These are phyloP conservation scores for Torulaspora pretoriensis DNA, from an alignment of 1,139 yeast species.

Conservation along the genomic window DNA sequence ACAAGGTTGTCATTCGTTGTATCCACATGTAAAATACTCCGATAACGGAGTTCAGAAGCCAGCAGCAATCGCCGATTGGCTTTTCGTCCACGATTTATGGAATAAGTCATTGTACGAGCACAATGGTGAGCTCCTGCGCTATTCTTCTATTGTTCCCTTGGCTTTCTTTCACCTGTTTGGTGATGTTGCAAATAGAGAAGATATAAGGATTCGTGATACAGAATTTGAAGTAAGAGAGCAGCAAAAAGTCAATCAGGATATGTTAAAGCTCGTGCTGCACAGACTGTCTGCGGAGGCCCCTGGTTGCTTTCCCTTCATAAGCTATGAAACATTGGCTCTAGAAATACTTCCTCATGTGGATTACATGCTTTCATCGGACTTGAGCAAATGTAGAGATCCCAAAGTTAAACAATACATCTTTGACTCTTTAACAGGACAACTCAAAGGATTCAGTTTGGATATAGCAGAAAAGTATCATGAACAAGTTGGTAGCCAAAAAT, in stretches of 20 bases:
- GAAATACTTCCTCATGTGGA: constrained; percentile 49
- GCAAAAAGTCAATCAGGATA: constrained; percentile 18
- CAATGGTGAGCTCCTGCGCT: constrained; percentile 50
- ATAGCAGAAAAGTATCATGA: constrained; percentile 23
- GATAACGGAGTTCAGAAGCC: constrained; percentile 69
- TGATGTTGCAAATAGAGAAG: constrained; percentile 46
- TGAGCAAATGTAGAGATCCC: constrained; percentile 30
- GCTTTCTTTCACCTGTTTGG: constrained; percentile 65
- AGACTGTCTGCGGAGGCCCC: constrained; percentile 18
- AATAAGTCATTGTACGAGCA: constrained; percentile 43
- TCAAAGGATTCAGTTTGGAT: constrained; percentile 35
- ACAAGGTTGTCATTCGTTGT: constrained; percentile 68
- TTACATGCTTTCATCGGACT: constrained; percentile 45
- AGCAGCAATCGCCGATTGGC: constrained; percentile 68
- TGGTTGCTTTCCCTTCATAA: constrained; percentile 16
- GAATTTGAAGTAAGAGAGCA: constrained; percentile 30
- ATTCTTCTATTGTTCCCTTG: constrained; percentile 54
- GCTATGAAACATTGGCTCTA: constrained; percentile 21
- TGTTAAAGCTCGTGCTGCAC: constrained; percentile 16
- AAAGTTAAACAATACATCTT: constrained; percentile 27
- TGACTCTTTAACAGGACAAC: constrained; percentile 30
- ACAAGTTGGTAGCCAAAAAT: constrained; percentile 30
- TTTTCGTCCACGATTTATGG: constrained; percentile 59
- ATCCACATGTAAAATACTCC: constrained; percentile 51
- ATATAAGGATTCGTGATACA: constrained; percentile 21